Evolutionary conservation across 345 rosid species (phyloP).

Genomic region (Pseudoturritis turrita): DNA sequence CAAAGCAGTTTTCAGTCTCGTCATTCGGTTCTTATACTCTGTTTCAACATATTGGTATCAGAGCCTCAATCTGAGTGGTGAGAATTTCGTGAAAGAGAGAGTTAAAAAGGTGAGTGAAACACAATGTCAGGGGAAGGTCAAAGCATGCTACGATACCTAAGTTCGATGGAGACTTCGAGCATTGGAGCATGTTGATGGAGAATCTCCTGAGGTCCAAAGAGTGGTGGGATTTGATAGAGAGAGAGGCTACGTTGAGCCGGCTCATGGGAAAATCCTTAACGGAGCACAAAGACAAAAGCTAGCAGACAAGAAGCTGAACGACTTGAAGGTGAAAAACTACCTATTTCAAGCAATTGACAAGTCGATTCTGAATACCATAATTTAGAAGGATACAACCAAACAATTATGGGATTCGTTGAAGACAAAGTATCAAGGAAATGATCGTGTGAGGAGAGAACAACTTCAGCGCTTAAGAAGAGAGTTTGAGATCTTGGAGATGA

Average conservation of each 20-base stretch:
- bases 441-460: neutral
- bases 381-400: neutral
- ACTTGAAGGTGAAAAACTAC: neutral
- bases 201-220: neutral
- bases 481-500: neutral
- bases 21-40: no score
- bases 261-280: neutral
- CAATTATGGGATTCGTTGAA: neutral
- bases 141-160: no score
- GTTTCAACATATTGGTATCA: no score
- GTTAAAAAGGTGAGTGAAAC: no score
- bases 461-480: neutral
- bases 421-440: neutral
- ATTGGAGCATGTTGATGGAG: neutral
- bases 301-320: neutral
- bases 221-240: neutral
- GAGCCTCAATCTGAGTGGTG: no score
- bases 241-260: neutral
- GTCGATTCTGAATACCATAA: neutral
- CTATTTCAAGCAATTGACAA: neutral
- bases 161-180: no score
- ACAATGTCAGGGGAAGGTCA: no score
- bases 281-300: neutral
- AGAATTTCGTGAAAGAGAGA: no score
- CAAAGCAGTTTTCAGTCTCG: no score